Evolutionary conservation across 2,329 filamentous ascomycete genomes (phyloP), one percentile per base, ranked within the genome.

Genomic region (Ophiostoma sp.): DNA sequence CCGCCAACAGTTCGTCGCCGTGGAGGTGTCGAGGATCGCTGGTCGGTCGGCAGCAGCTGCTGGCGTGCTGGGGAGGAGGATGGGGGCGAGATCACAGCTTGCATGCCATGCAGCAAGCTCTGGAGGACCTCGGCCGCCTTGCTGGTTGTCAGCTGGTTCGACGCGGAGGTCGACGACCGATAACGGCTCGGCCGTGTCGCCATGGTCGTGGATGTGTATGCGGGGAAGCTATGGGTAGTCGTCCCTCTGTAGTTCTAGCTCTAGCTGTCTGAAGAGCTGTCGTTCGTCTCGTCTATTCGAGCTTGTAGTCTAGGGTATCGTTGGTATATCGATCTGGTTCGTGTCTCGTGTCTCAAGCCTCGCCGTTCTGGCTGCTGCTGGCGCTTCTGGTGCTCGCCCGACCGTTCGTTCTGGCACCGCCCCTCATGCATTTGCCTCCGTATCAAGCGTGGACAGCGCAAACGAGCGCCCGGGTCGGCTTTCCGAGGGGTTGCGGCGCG

Each of bases 81-180:
- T 7, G 74, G 42, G 17, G 69, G 72, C 5, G 82, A 75, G 1
- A 84, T 75, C 25, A 80, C 81, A 17, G 81, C 78, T 39, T 82
- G 78, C 61, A 88, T 79, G 76, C 81, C 78, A 69, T 88, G 85
- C 76, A 91, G 84, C 63, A 90, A 83, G 59, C 81, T 80, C 76
- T 87, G 86, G 50, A 91, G 82, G 69, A 90, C 85, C 77, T 89
- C 87, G 76, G 87, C 86, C 50, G 89, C 87, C 82, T 91, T 90
- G 76, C 89, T 88, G 71, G 84, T 87, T 70, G 86, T 81, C 75
- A 85, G 83, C 69, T 87, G 83, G 64, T 82, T 84, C 59, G 89
- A 91, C 74, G 88, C 84, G 74, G 88, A 88, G 57, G 89, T 92
- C 74, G 89, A 91, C 74, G 90, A 90, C 76, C 90, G 88, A 79